Conservation (phyloP, 1,284 basidiomycete species). For the Papiliotrema flavescens region DNA sequence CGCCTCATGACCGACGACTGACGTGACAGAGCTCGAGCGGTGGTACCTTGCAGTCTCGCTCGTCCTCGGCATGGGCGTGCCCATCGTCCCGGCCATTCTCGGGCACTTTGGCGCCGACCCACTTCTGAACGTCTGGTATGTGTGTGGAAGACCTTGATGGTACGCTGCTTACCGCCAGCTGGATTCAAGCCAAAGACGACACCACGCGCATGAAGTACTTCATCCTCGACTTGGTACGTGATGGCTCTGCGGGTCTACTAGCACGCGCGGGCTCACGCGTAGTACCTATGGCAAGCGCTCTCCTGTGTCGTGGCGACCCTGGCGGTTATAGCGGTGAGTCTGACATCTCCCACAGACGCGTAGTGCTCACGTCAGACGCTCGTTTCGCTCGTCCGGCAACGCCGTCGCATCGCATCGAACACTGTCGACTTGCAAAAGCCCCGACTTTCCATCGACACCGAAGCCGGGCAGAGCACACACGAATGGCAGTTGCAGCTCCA, state of each 20-base stretch:
- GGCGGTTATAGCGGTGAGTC: conserved; percentile 23
- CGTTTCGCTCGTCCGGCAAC: conserved; percentile 27
- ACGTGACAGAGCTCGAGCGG: conserved; percentile 16
- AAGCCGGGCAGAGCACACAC: not conserved
- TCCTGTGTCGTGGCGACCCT: conserved; percentile 28
- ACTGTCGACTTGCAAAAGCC: not conserved
- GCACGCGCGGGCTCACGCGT: not conserved
- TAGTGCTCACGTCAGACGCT: conserved; percentile 14
- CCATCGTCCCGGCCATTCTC: conserved; percentile 18
- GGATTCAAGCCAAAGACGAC: conserved; percentile 10
- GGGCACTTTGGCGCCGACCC: conserved; percentile 23
- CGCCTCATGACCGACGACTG: not conserved
- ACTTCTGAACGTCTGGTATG: conserved; percentile 15
- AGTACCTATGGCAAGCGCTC: conserved; percentile 38
- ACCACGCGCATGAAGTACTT: conserved; percentile 17
- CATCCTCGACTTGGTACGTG: conserved; percentile 24
- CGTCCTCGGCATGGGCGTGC: conserved; percentile 15
- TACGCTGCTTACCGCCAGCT: conserved; percentile 2
- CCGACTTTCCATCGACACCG: not conserved
- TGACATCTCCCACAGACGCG: not conserved
- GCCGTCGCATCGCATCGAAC: conserved; percentile 19
- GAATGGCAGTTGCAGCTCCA: conserved; percentile 1
- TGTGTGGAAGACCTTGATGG: not conserved
- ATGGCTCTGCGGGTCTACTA: not conserved
- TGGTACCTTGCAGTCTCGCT: conserved; percentile 22